Percentiles rank a stretch among this genome's conserved stretches.
Evolutionary conservation across 306 rosid species (phyloP).

Genomic region (Sicyos baderoa): DNA sequence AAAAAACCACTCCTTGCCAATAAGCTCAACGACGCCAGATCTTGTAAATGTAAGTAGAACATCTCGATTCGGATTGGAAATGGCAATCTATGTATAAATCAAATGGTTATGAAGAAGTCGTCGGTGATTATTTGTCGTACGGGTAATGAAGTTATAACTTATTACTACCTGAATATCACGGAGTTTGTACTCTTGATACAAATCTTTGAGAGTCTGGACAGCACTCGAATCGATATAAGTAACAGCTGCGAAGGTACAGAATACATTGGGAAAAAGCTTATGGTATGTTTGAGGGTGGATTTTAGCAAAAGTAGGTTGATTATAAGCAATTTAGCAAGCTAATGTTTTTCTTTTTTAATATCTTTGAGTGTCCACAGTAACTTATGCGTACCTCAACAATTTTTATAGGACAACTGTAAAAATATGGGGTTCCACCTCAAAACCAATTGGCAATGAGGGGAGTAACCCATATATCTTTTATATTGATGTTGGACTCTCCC

Average conservation of each 20-base stretch:
- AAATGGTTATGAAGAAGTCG: constrained; percentile 10
- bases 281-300: background rate
- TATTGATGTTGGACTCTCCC: too few species aligned
- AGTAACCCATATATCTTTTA: too few species aligned
- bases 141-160: background rate
- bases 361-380: too few species aligned
- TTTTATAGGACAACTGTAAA: too few species aligned
- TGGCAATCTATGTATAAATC: constrained; percentile 58
- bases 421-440: too few species aligned
- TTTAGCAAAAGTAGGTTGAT: background rate
- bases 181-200: constrained; percentile 77
- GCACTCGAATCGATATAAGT: constrained; percentile 93
- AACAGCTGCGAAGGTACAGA: constrained; percentile 56
- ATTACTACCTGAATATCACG: constrained; percentile 68
- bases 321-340: background rate
- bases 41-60: constrained; percentile 68
- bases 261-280: constrained; percentile 14
- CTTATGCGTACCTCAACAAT: too few species aligned
- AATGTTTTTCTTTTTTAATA: too few species aligned
- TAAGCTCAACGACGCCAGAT: constrained; percentile 67
- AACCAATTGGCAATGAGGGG: too few species aligned
- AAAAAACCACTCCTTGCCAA: constrained; percentile 92
- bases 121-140: background rate
- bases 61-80: constrained; percentile 79
- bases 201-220: constrained; percentile 82